Evolutionary conservation across 495 filamentous ascomycete species (phyloP).

Genomic region (Cercophora scortea): DNA sequence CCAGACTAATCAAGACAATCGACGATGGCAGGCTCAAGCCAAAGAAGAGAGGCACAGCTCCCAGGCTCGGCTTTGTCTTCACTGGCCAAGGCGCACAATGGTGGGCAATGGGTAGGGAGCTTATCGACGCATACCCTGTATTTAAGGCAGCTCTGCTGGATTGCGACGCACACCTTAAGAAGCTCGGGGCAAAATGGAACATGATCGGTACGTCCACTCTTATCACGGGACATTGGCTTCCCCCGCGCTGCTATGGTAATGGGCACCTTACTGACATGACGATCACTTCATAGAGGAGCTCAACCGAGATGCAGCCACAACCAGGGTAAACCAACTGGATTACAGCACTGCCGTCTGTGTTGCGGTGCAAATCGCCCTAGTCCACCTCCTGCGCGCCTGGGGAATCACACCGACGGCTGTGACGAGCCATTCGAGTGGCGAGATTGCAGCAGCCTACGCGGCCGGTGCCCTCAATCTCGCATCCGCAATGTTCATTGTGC

Average conservation of each 20-base stretch:
- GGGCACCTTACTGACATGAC: too few relatives aligned
- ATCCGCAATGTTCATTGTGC: constrained; percentile 40
- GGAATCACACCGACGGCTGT: constrained; percentile 41
- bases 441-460: constrained; percentile 49
- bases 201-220: constrained; percentile 9
- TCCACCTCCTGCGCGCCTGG: constrained; percentile 45
- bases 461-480: constrained; percentile 32
- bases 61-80: constrained; percentile 26
- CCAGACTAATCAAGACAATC: constrained; percentile 8
- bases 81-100: constrained; percentile 47
- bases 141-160: constrained; percentile 20
- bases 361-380: constrained; percentile 44
- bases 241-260: too few relatives aligned
- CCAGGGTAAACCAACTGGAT: constrained; percentile 18
- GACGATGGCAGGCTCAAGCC: constrained; percentile 14
- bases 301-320: constrained; percentile 10
- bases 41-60: not conserved
- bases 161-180: constrained; percentile 22
- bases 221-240: too few relatives aligned
- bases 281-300: constrained; percentile 16
- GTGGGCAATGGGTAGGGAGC: constrained; percentile 46
- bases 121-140: constrained; percentile 25
- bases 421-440: constrained; percentile 57
- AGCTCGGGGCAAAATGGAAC: constrained; percentile 20
- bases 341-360: constrained; percentile 40